phyloP scores from a whole-genome alignment of 495 filamentous ascomycete species.

The Clavariopsis aquatica region DNA sequence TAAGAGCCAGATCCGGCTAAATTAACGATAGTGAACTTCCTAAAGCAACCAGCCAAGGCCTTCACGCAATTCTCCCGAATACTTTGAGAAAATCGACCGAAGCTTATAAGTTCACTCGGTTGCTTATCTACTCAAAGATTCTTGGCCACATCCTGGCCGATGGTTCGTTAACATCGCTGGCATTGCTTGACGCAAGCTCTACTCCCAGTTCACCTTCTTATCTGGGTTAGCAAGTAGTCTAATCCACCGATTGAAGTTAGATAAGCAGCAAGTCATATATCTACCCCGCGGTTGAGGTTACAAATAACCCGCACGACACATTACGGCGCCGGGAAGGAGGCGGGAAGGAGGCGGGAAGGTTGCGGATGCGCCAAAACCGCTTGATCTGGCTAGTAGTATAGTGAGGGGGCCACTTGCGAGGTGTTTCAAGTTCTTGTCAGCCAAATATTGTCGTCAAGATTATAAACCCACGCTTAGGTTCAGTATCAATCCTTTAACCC shows the following conservation, averaged over 20 bases:
- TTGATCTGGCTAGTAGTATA: background rate
- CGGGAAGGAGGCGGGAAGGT: background rate
- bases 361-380: background rate
- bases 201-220: background rate
- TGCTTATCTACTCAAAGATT: background rate
- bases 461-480: too few relatives aligned
- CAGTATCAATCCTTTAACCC: too few relatives aligned
- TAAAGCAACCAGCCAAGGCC: background rate
- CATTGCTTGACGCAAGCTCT: background rate
- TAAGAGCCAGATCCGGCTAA: background rate
- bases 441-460: too few relatives aligned
- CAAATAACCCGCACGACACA: background rate
- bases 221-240: too few relatives aligned
- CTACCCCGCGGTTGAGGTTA: background rate
- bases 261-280: background rate
- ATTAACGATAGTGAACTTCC: background rate
- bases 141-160: background rate
- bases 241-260: too few relatives aligned
- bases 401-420: too few relatives aligned
- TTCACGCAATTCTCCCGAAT: background rate
- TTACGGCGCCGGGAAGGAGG: background rate
- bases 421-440: too few relatives aligned
- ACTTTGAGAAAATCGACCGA: background rate
- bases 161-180: background rate
- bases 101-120: background rate